phyloP scores from a whole-genome alignment of 257 asterid species.

The Solanum gracilifrons region DNA sequence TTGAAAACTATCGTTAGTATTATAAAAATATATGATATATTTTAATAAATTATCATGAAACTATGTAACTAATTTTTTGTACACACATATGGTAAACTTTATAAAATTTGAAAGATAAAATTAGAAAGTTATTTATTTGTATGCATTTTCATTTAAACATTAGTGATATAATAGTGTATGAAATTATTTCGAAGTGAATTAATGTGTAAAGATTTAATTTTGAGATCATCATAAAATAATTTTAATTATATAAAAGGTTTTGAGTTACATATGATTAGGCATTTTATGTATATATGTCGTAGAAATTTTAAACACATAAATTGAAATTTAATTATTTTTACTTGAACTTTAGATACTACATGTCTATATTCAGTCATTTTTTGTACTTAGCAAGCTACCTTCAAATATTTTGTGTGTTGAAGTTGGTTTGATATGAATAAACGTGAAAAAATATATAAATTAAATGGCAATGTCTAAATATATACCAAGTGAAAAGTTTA shows the following conservation, averaged over 20 bases:
- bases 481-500: too few relatives aligned
- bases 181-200: background rate
- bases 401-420: too few relatives aligned
- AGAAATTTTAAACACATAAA: too few relatives aligned
- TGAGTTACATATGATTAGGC: background rate
- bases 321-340: too few relatives aligned
- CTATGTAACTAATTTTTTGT: background rate
- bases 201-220: background rate
- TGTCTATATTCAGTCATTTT: too few relatives aligned
- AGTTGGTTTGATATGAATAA: too few relatives aligned
- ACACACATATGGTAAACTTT: background rate
- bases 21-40: background rate
- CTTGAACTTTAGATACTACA: accelerated
- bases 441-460: too few relatives aligned
- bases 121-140: background rate
- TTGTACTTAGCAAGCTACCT: background rate
- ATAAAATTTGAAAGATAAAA: background rate
- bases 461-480: too few relatives aligned
- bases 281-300: too few relatives aligned
- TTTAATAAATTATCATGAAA: background rate
- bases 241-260: too few relatives aligned
- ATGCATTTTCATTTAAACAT: background rate
- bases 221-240: background rate
- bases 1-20: background rate
- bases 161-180: background rate